A percentile compares a stretch with the other conserved stretches of the same genome.
phyloP scores from a whole-genome alignment of 2,329 filamentous ascomycete genomes.

The Penicillium crustosum region DNA sequence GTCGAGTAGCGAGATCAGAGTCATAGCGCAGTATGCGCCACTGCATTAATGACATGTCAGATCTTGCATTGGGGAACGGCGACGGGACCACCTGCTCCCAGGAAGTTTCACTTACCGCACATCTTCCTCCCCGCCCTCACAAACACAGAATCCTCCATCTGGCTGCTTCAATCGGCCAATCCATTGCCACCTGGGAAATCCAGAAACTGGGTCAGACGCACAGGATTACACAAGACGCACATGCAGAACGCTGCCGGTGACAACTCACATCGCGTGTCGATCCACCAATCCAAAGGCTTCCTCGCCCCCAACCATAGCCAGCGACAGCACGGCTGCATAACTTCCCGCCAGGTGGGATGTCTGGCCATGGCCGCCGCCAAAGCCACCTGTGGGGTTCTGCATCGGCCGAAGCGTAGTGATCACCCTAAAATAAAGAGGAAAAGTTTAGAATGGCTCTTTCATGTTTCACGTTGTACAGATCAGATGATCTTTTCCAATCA shows the following conservation, averaged over 20 bases:
- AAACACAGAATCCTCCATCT: slow-evolving; percentile 87
- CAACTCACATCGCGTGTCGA: slow-evolving; percentile 66
- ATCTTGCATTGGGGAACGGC: slow-evolving; percentile 17
- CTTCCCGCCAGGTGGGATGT: slow-evolving; percentile 83
- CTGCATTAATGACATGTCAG: slow-evolving; percentile 45
- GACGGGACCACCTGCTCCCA: not conserved
- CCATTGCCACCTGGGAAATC: slow-evolving; percentile 69
- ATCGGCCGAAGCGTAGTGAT: slow-evolving; percentile 73
- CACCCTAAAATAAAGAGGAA: slow-evolving; percentile 46
- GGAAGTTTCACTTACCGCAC: slow-evolving; percentile 62
- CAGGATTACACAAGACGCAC: not conserved
- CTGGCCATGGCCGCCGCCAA: slow-evolving; percentile 92
- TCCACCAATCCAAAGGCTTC: slow-evolving; percentile 75
- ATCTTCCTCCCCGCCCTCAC: slow-evolving; percentile 84
- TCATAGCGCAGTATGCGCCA: slow-evolving; percentile 87
- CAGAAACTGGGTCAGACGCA: slow-evolving; percentile 24
- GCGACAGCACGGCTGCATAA: slow-evolving; percentile 77
- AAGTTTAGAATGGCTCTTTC: not conserved
- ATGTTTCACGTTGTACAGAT: not conserved
- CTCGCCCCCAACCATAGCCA: slow-evolving; percentile 74
- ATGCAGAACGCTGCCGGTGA: slow-evolving; percentile 1
- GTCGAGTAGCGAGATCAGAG: slow-evolving; percentile 78
- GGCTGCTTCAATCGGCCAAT: slow-evolving; percentile 81
- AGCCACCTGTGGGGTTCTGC: slow-evolving; percentile 81
- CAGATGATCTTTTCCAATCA: slow-evolving; percentile 5